Evolutionary conservation across 1,284 basidiomycete genomes (phyloP).

Genomic region (Athelia sp.): DNA sequence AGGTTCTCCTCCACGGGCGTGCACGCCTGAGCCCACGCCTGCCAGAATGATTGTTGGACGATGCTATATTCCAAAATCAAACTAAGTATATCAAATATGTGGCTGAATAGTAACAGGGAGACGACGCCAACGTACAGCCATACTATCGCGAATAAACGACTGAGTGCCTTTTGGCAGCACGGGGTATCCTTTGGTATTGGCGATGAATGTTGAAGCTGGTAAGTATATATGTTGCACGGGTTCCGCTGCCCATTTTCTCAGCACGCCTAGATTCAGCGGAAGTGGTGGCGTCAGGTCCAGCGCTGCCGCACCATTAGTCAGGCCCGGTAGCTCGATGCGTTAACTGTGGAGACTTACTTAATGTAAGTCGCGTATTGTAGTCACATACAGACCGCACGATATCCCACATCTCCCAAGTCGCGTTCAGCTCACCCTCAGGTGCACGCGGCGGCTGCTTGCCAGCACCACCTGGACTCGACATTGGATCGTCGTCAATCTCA

Average conservation of each 20-base stretch:
- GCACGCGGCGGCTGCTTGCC: conserved; percentile 31
- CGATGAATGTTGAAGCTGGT: conserved; percentile 88
- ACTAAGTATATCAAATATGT: conserved; percentile 7
- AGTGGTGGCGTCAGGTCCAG: conserved; percentile 88
- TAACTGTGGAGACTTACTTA: conserved; percentile 52
- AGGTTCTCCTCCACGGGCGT: conserved; percentile 75
- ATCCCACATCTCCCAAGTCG: conserved; percentile 99
- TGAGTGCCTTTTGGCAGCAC: conserved; percentile 93
- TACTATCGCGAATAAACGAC: conserved; percentile 81
- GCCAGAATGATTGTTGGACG: conserved; percentile 80
- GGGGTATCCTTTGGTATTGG: conserved; percentile 95
- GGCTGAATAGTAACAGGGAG: conserved; percentile 10
- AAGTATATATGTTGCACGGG: conserved; percentile 86
- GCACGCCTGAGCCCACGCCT: conserved; percentile 56
- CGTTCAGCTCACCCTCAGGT: conserved; percentile 63
- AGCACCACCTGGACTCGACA: conserved; percentile 11
- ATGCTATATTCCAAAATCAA: conserved; percentile 47
- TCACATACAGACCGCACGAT: conserved; percentile 85
- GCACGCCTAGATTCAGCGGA: conserved; percentile 66
- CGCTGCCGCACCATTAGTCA: conserved; percentile 40
- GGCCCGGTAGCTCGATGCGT: not conserved
- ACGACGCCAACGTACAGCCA: conserved; percentile 59
- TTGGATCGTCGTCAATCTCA: conserved; percentile 13
- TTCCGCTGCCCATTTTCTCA: conserved; percentile 89
- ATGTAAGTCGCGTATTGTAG: conserved; percentile 76